Conservation (phyloP, 2,329 filamentous ascomycete genomes). For the Teratosphaeriaceae sp. region DNA sequence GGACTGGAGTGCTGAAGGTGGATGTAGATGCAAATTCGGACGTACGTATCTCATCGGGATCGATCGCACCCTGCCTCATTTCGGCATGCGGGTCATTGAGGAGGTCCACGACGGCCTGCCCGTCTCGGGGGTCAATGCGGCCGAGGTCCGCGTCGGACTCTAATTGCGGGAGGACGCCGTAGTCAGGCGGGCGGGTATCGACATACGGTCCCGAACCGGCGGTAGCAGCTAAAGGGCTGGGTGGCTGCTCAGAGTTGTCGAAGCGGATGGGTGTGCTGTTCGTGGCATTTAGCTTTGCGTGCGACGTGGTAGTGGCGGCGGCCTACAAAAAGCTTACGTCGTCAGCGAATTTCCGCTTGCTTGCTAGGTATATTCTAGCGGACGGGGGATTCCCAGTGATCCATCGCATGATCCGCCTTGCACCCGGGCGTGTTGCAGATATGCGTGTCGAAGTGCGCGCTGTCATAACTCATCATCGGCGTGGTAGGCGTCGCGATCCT, state of each 20-base stretch:
- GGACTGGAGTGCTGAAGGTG: not conserved
- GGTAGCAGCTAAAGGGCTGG: slow-evolving; percentile 14
- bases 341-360: slow-evolving; percentile 18
- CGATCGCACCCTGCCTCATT: not conserved
- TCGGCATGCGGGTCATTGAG: slow-evolving; percentile 23
- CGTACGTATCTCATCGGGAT: slow-evolving; percentile 15
- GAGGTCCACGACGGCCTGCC: slow-evolving; percentile 29
- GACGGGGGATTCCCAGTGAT: slow-evolving; percentile 30
- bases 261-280: slow-evolving; percentile 14
- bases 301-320: slow-evolving; percentile 18
- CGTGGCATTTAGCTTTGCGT: slow-evolving; percentile 17
- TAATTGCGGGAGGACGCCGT: too few relatives aligned
- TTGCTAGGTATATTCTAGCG: not conserved
- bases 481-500: slow-evolving; percentile 10
- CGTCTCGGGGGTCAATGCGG: slow-evolving; percentile 22
- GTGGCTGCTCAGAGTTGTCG: slow-evolving; percentile 20
- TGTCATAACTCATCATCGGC: slow-evolving; percentile 3
- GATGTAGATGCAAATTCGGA: slow-evolving; percentile 1
- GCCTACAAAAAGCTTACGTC: slow-evolving; percentile 20
- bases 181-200: slow-evolving; percentile 20
- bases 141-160: slow-evolving; percentile 24
- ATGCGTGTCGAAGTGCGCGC: slow-evolving; percentile 14
- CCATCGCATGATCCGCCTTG: slow-evolving; percentile 22
- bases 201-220: slow-evolving; percentile 6
- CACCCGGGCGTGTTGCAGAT: slow-evolving; percentile 8